Conservation (phyloP, 306 rosid genomes). For the Geum urbanum region DNA sequence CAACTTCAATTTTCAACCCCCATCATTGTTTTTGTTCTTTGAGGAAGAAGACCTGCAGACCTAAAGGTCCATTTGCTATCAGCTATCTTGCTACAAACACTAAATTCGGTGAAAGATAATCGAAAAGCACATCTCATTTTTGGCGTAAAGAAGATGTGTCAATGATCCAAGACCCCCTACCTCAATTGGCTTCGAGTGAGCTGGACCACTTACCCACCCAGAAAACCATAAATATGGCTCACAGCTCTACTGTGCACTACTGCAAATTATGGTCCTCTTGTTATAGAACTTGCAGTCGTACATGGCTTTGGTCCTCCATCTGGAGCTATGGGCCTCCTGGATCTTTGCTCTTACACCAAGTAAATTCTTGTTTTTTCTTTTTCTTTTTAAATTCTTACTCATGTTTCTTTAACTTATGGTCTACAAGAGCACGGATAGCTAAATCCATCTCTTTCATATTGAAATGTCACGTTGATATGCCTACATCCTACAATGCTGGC, state of each 20-base stretch:
- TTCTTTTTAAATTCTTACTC: neutral
- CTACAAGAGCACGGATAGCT: neutral
- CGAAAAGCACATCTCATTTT: neutral
- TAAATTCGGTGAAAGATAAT: neutral
- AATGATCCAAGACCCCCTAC: neutral
- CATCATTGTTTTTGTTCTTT: neutral
- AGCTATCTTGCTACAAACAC: neutral
- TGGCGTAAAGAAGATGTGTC: neutral
- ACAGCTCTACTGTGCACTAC: slow-evolving; percentile 15
- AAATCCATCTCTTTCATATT: neutral
- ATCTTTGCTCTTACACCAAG: neutral
- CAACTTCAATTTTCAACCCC: slow-evolving; percentile 5
- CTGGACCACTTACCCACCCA: slow-evolving; percentile 28
- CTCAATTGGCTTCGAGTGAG: slow-evolving; percentile 1
- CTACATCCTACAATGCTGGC: neutral
- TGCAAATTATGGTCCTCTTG: neutral
- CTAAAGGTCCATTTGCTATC: neutral
- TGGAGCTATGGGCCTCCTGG: slow-evolving; percentile 6
- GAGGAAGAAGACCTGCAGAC: neutral
- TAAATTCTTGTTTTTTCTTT: too few relatives aligned
- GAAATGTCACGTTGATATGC: neutral
- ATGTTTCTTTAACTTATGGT: neutral
- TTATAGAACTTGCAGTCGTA: too few relatives aligned
- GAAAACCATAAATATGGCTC: slow-evolving; percentile 16
- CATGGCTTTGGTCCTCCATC: neutral